Conservation (phyloP, 345 rosid genomes). For the Boechera divaricarpa region DNA sequence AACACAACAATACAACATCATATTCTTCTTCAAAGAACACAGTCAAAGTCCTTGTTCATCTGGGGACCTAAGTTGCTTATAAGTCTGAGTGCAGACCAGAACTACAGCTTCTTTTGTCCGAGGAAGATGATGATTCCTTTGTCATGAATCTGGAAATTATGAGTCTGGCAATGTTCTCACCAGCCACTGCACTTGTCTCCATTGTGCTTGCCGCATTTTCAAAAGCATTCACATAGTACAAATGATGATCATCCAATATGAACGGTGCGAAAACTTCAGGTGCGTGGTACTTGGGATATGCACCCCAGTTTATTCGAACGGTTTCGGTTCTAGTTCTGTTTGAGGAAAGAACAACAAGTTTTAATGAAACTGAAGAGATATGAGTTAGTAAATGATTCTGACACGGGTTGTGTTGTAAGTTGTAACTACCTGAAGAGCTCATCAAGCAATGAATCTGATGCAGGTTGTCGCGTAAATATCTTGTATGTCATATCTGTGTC, state of each 20-base stretch:
- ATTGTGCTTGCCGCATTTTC: slow-evolving; percentile 96
- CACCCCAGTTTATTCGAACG: slow-evolving; percentile 84
- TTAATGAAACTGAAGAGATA: background rate
- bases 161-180: slow-evolving; percentile 90
- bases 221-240: slow-evolving; percentile 90
- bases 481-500: slow-evolving; percentile 71
- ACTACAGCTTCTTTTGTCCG: slow-evolving; percentile 44
- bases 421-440: slow-evolving; percentile 73
- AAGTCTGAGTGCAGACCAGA: slow-evolving; percentile 53
- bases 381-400: slow-evolving; percentile 17
- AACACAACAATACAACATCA: background rate
- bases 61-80: slow-evolving; percentile 44
- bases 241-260: slow-evolving; percentile 69
- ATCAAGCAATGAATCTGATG: slow-evolving; percentile 73
- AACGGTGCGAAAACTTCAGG: slow-evolving; percentile 91
- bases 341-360: background rate
- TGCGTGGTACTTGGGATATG: slow-evolving; percentile 86
- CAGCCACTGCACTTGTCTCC: slow-evolving; percentile 92
- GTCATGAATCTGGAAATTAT: slow-evolving; percentile 61
- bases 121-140: slow-evolving; percentile 29
- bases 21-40: background rate
- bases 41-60: slow-evolving; percentile 14
- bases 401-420: background rate
- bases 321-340: slow-evolving; percentile 71
- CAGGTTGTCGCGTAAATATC: slow-evolving; percentile 69